Evolutionary conservation across 805 yeast species (phyloP), one percentile per base, ranked within the genome.

Genomic region (Nakazawaea sp.): DNA sequence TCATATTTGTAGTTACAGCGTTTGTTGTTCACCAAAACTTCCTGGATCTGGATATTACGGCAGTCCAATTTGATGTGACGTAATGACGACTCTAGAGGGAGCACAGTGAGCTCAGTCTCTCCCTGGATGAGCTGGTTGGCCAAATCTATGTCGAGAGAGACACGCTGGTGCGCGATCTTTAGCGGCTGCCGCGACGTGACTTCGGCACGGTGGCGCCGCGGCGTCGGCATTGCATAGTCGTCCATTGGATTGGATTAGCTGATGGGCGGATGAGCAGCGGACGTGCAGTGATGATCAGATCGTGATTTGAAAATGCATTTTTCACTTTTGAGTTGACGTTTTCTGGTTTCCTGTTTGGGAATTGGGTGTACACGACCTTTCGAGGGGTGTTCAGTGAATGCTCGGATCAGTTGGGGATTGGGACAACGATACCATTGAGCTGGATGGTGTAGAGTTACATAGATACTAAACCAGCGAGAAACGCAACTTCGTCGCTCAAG

Each of bases 81-180:
- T 31, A 90, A 61, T 1, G 64, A 50, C 16, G 78, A 62, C 35
- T 78, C 74, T 12, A 75, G 61, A 0, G 98, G 97, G 13, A 84
- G 67, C 2, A 89, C 65, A 2, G 92, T 81, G 23, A 92, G 61
- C 51, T 89, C 97, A 0, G 97, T 87, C 46, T 73, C 69, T 12
- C 97, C 98, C 0, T 51, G 52, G 5, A 88, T 61, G 16, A 61
- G 50, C 43, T 72, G 68, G 13, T 67, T 63, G n/a, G 77, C 70
- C 30, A 89, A 62, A 54, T 88, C 95, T 4, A 90, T 75, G 53
- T 89, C 95, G 15, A 90, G 59, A 18, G 74, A 70, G 11, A 90
- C 83, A 46, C 82, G 72, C 56, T 90, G 97, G 55, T 88, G 95
- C 4, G 90, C 88, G 17, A 90, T 72, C 49, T 72, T 78, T 55